Conservation (phyloP, 495 filamentous ascomycete species). For the Penicillium roqueforti region DNA sequence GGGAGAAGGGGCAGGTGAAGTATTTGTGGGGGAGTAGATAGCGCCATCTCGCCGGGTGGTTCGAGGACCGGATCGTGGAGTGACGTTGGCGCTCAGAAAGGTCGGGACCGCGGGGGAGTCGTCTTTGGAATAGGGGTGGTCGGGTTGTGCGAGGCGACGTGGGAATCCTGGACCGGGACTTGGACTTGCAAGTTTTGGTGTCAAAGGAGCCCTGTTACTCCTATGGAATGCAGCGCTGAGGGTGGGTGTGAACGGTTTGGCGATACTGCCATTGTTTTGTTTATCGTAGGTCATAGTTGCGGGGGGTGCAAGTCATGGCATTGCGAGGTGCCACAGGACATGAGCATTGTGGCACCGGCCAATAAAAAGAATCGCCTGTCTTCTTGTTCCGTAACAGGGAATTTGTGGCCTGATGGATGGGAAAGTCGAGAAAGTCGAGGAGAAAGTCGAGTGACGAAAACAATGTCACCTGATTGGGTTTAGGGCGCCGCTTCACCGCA, state of each 20-base stretch:
- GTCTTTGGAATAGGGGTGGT: conserved; percentile 37
- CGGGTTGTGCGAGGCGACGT: conserved; percentile 35
- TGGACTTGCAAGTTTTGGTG: conserved; percentile 49
- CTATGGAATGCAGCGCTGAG: conserved; percentile 46
- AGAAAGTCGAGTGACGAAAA: conserved; percentile 20
- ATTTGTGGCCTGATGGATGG: conserved; percentile 11
- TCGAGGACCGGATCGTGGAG: conserved; percentile 65
- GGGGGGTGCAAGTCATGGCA: conserved; percentile 38
- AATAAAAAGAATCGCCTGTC: conserved; percentile 3
- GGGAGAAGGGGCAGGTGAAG: conserved; percentile 41
- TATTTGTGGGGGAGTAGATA: conserved; percentile 56
- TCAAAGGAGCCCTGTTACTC: conserved; percentile 40
- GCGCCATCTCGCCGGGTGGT: conserved; percentile 62
- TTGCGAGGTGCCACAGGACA: conserved; percentile 32
- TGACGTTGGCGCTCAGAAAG: conserved; percentile 62
- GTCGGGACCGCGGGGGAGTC: conserved; percentile 42
- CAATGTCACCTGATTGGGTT: conserved; percentile 23
- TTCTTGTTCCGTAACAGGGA: background rate
- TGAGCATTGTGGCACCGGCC: conserved; percentile 39
- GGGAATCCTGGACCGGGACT: conserved; percentile 24
- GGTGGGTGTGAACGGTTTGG: conserved; percentile 49
- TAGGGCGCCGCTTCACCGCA: conserved; percentile 30
- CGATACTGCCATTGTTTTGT: conserved; percentile 43
- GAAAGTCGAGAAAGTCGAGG: conserved; percentile 8
- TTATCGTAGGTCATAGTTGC: conserved; percentile 53